Evolutionary conservation across 1,139 yeast genomes (phyloP).

Genomic region (Candida gigantensis): DNA sequence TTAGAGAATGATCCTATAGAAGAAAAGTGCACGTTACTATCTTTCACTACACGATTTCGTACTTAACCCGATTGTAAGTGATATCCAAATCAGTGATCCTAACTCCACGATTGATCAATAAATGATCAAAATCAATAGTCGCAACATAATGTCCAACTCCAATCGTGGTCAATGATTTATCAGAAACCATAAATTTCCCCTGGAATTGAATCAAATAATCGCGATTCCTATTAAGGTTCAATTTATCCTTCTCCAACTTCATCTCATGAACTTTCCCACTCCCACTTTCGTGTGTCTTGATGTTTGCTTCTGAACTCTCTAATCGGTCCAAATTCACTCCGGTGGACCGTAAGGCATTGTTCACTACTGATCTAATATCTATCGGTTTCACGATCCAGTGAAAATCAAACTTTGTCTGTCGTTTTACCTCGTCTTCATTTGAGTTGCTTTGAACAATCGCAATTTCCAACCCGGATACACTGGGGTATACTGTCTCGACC

Average conservation of each 20-base stretch:
- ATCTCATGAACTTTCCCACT: slow-evolving; percentile 30
- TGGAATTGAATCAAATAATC: slow-evolving; percentile 26
- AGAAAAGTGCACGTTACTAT: too few relatives aligned
- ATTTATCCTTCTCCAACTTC: slow-evolving; percentile 10
- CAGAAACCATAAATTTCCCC: slow-evolving; percentile 25
- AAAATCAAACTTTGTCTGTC: slow-evolving; percentile 8
- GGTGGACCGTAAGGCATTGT: slow-evolving; percentile 23
- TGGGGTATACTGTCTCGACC: slow-evolving; percentile 31
- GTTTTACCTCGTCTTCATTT: too few relatives aligned
- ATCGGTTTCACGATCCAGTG: slow-evolving; percentile 34
- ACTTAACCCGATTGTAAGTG: slow-evolving; percentile 9
- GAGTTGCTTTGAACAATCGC: slow-evolving; percentile 17
- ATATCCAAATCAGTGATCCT: slow-evolving; percentile 23
- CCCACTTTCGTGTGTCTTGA: slow-evolving; percentile 25
- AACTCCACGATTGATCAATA: slow-evolving; percentile 33
- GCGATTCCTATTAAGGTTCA: slow-evolving; percentile 17
- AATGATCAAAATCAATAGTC: slow-evolving; percentile 34
- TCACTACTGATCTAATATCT: slow-evolving; percentile 20
- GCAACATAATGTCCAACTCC: slow-evolving; percentile 31
- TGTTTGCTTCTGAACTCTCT: slow-evolving; percentile 21
- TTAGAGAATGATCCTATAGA: too few relatives aligned
- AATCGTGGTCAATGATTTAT: slow-evolving; percentile 17
- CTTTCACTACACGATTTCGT: slow-evolving; percentile 12
- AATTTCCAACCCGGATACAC: slow-evolving; percentile 32
- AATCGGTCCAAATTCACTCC: slow-evolving; percentile 29